These are phyloP conservation scores for Blastocystis sp. DNA, from an alignment of 352 stramenopile genomes.

Conservation along the genomic window DNA sequence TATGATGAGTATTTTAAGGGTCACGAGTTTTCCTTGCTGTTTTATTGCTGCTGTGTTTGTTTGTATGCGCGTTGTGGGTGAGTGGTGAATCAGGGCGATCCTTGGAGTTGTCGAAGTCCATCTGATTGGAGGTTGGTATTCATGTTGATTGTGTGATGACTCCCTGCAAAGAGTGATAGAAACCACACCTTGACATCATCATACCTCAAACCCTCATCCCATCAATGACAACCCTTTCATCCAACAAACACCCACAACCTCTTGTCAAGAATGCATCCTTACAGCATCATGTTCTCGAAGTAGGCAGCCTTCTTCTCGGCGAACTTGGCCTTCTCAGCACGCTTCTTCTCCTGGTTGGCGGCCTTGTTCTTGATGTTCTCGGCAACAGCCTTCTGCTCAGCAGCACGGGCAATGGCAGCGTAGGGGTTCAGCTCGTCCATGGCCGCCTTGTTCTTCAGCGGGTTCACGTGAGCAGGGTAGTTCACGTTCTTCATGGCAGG, in stretches of 20 bases:
- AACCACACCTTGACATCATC: too few relatives aligned
- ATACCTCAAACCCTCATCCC: too few relatives aligned
- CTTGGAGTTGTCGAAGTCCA: too few relatives aligned
- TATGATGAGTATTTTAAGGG: background rate
- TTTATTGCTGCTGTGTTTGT: background rate
- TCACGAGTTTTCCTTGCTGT: background rate
- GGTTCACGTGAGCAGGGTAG: conserved; percentile 93
- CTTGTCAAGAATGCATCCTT: conserved; percentile 17
- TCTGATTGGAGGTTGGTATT: too few relatives aligned
- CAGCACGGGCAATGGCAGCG: conserved; percentile 84
- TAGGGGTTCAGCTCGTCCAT: conserved; percentile 96
- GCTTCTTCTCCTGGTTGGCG: conserved; percentile 79
- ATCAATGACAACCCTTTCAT: background rate
- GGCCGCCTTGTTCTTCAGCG: conserved; percentile 88
- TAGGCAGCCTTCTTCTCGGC: conserved; percentile 78
- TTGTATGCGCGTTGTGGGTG: background rate
- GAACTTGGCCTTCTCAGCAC: conserved; percentile 80
- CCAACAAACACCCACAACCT: background rate
- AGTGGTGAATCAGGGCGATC: too few relatives aligned
- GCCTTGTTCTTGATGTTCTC: conserved; percentile 85
- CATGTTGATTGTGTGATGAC: too few relatives aligned
- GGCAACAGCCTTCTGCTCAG: conserved; percentile 82
- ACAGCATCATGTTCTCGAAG: conserved; percentile 75
- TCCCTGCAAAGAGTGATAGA: too few relatives aligned
- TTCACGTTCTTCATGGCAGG: conserved; percentile 84